Evolutionary conservation across 2,329 filamentous ascomycete species (phyloP).

Genomic region (Blumeria graminis): DNA sequence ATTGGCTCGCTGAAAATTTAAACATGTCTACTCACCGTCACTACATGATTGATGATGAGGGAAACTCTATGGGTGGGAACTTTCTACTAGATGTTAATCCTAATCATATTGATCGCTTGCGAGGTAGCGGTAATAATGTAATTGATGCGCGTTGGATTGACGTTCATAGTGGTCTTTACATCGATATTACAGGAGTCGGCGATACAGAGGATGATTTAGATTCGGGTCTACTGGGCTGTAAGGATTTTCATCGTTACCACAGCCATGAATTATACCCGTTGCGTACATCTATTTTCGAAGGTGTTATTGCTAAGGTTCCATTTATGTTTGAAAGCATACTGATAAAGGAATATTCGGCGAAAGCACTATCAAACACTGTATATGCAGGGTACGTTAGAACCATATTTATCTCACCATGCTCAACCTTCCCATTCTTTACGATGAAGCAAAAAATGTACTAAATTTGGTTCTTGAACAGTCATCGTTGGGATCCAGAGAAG

Average conservation of each 20-base stretch:
- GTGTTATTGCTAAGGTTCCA: slow-evolving; percentile 43
- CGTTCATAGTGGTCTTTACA: slow-evolving; percentile 47
- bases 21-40: slow-evolving; percentile 35
- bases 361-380: slow-evolving; percentile 32
- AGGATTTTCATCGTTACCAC: slow-evolving; percentile 52
- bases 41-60: slow-evolving; percentile 18
- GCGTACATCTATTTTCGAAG: slow-evolving; percentile 51
- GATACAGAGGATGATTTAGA: slow-evolving; percentile 33
- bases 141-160: slow-evolving; percentile 77
- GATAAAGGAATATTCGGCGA: slow-evolving; percentile 38
- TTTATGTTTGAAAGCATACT: slow-evolving; percentile 42
- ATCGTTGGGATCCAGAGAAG: slow-evolving; percentile 30
- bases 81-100: slow-evolving; percentile 64
- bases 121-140: slow-evolving; percentile 48
- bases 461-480: slow-evolving; percentile 18
- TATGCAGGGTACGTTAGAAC: slow-evolving; percentile 30
- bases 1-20: slow-evolving; percentile 35
- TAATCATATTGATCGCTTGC: slow-evolving; percentile 32
- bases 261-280: slow-evolving; percentile 54
- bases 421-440: slow-evolving; percentile 5
- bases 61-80: slow-evolving; percentile 20
- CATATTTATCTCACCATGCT: slow-evolving; percentile 1
- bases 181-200: slow-evolving; percentile 58
- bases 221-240: slow-evolving; percentile 53
- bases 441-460: not conserved